Conservation (phyloP, 257 asterid genomes). For the Lantana camara region DNA sequence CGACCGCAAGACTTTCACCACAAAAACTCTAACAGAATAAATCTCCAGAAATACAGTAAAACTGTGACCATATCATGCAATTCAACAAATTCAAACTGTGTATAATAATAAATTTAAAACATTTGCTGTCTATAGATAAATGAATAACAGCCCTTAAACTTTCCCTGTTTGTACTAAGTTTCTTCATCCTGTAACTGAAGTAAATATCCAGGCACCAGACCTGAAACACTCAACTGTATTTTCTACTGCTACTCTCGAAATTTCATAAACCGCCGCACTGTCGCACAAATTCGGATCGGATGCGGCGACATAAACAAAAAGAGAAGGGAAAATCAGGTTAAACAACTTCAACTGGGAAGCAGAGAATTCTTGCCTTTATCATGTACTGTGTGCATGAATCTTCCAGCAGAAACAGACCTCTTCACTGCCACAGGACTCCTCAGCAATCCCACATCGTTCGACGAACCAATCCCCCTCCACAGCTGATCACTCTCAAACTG, state of each 20-base stretch:
- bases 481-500: slow-evolving; percentile 25
- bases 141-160: not conserved
- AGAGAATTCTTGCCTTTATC: slow-evolving; percentile 47
- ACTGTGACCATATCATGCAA: not conserved
- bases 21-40: no score
- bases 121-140: slow-evolving; percentile 13
- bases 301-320: slow-evolving; percentile 10
- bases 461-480: slow-evolving; percentile 46
- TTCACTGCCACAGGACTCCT: slow-evolving; percentile 40
- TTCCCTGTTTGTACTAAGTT: slow-evolving; percentile 10
- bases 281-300: slow-evolving; percentile 19
- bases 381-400: slow-evolving; percentile 39
- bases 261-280: not conserved
- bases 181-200: slow-evolving; percentile 22
- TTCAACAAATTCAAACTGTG: slow-evolving; percentile 3
- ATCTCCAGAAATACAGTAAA: no score
- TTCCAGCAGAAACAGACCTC: slow-evolving; percentile 53
- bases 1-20: no score
- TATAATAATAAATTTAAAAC: not conserved
- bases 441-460: slow-evolving; percentile 31
- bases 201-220: slow-evolving; percentile 13
- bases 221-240: slow-evolving; percentile 12
- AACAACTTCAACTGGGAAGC: slow-evolving; percentile 35
- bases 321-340: no score
- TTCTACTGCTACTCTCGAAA: slow-evolving; percentile 23